Conservation (phyloP, 345 rosid species). For the Chamaenerion angustifolium region DNA sequence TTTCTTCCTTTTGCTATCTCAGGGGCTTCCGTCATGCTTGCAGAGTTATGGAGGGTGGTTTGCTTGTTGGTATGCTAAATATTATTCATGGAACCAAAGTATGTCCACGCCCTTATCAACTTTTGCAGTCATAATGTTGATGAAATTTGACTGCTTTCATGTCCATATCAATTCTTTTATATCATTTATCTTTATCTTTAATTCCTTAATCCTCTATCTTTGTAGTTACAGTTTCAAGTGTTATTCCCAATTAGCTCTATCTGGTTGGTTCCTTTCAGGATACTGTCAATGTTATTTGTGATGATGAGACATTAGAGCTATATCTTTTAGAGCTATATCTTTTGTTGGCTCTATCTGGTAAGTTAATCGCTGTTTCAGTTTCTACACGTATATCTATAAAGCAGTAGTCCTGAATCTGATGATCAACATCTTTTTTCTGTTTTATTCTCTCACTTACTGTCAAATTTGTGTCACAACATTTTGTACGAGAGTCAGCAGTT, state of each 20-base stretch:
- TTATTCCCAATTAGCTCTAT: not conserved
- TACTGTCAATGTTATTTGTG: conserved; percentile 89
- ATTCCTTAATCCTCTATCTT: not conserved
- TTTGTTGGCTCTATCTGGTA: conserved; percentile 92
- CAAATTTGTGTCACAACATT: no score
- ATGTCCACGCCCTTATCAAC: conserved; percentile 14
- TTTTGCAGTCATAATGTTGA: not conserved
- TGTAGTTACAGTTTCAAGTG: no score
- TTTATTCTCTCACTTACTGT: no score
- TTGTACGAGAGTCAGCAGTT: not conserved
- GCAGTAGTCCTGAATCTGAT: not conserved
- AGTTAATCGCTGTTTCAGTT: conserved; percentile 14
- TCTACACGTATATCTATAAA: not conserved
- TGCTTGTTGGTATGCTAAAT: conserved; percentile 81
- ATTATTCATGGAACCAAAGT: conserved; percentile 89
- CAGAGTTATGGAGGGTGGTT: conserved; percentile 94
- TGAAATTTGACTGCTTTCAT: not conserved
- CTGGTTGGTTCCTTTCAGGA: conserved; percentile 36
- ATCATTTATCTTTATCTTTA: not conserved
- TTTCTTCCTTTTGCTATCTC: conserved; percentile 7
- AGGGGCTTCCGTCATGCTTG: conserved; percentile 91
- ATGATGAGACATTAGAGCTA: conserved; percentile 54
- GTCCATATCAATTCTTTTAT: not conserved
- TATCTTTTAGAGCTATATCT: conserved; percentile 76
- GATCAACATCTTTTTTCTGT: not conserved